phyloP scores from a whole-genome alignment of 1,139 yeast species.

The Taphrina deformans region DNA sequence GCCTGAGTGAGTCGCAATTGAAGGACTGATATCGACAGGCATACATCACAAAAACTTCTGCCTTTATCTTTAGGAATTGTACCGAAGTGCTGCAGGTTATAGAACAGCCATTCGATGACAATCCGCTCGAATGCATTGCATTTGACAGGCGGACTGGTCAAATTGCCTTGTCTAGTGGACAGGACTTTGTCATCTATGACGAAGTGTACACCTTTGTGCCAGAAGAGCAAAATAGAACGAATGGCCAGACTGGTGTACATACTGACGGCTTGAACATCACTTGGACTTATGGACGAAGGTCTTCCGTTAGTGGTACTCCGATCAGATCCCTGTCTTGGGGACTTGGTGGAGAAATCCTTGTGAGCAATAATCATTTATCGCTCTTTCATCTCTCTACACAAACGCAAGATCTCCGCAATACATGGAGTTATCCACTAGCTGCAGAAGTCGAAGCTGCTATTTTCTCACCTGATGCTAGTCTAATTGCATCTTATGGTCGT shows the following conservation, averaged over 20 bases:
- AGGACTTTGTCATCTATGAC: constrained; percentile 2
- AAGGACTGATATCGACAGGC: not conserved
- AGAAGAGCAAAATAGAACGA: not conserved
- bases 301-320: constrained; percentile 43
- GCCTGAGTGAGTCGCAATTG: not conserved
- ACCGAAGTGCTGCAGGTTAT: constrained; percentile 1
- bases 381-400: constrained; percentile 61
- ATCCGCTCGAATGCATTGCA: constrained; percentile 10
- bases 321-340: constrained; percentile 72
- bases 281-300: constrained; percentile 51
- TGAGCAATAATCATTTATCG: constrained; percentile 59
- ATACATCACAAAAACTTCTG: not conserved
- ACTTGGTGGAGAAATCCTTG: constrained; percentile 57
- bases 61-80: not conserved
- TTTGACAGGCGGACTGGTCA: constrained; percentile 21
- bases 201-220: constrained; percentile 10
- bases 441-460: constrained; percentile 39
- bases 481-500: constrained; percentile 63
- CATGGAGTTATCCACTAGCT: constrained; percentile 57
- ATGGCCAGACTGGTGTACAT: constrained; percentile 44
- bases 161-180: constrained; percentile 11
- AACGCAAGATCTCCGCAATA: constrained; percentile 45
- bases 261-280: not conserved
- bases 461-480: constrained; percentile 60
- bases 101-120: not conserved